Evolutionary conservation across 2,329 filamentous ascomycete species (phyloP).

Genomic region (Cordyceps pruinosa): DNA sequence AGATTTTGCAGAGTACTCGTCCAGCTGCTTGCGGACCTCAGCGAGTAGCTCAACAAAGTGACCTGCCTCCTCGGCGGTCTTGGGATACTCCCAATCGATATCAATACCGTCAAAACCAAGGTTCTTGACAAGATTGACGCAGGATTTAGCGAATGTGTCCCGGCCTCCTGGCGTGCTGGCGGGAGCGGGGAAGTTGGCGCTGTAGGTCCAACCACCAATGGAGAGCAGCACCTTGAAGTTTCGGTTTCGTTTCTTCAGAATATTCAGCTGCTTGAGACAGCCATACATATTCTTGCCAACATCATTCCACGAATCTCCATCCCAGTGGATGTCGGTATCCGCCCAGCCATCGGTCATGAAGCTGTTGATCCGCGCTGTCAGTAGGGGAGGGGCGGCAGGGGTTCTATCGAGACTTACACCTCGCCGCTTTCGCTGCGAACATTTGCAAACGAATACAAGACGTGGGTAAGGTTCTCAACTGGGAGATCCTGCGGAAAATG

Average conservation of each 20-base stretch:
- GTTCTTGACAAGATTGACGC: constrained; percentile 70
- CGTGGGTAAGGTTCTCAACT: constrained; percentile 73
- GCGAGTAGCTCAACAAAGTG: constrained; percentile 54
- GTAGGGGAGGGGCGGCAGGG: neutral
- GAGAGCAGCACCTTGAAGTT: constrained; percentile 80
- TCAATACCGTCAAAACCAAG: constrained; percentile 70
- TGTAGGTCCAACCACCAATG: constrained; percentile 92
- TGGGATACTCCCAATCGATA: constrained; percentile 64
- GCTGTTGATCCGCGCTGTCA: constrained; percentile 18
- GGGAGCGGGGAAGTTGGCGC: constrained; percentile 70
- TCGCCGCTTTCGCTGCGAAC: constrained; percentile 72
- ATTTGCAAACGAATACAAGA: constrained; percentile 89
- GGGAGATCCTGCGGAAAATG: constrained; percentile 82
- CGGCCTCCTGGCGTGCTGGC: constrained; percentile 66
- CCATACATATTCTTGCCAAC: constrained; percentile 77
- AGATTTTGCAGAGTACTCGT: constrained; percentile 45
- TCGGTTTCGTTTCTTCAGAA: constrained; percentile 74
- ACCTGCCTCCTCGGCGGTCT: constrained; percentile 45
- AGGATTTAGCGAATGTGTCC: constrained; percentile 62
- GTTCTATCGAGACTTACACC: constrained; percentile 45
- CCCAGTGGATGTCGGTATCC: constrained; percentile 67
- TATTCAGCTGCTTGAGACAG: constrained; percentile 79
- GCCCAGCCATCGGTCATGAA: constrained; percentile 56
- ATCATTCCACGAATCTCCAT: constrained; percentile 64
- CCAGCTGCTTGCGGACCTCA: constrained; percentile 49